These are phyloP conservation scores for Calonectria montana DNA, from an alignment of 2,329 filamentous ascomycete genomes.

Conservation along the genomic window DNA sequence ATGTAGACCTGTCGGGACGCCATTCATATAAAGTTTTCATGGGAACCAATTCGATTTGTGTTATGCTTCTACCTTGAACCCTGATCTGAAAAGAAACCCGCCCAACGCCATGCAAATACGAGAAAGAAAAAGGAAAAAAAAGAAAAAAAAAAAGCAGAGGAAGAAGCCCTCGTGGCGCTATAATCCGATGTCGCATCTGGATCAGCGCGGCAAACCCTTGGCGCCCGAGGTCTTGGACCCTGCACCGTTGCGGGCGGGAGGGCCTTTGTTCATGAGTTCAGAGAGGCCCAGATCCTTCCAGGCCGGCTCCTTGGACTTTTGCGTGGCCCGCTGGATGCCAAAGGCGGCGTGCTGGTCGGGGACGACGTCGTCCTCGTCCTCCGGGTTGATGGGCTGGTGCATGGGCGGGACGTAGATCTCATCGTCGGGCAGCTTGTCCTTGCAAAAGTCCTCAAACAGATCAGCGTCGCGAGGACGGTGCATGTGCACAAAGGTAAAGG, in stretches of 20 bases:
- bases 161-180: too few species aligned
- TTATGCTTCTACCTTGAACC: background rate
- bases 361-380: slow-evolving; percentile 90
- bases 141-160: background rate
- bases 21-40: slow-evolving; percentile 1
- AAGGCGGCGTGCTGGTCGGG: slow-evolving; percentile 91
- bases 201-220: slow-evolving; percentile 34
- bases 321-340: slow-evolving; percentile 84
- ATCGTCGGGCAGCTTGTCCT: slow-evolving; percentile 77
- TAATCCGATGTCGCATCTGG: background rate
- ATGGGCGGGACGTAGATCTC: slow-evolving; percentile 85
- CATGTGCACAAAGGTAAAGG: slow-evolving; percentile 81
- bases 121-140: background rate
- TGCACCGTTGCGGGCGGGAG: slow-evolving; percentile 45
- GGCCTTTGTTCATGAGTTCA: slow-evolving; percentile 75
- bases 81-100: background rate
- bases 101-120: background rate
- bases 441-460: slow-evolving; percentile 82
- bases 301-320: slow-evolving; percentile 75
- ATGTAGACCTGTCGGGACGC: background rate
- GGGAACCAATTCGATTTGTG: background rate
- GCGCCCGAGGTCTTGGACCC: slow-evolving; percentile 30
- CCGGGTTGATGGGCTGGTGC: slow-evolving; percentile 85
- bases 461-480: slow-evolving; percentile 78
- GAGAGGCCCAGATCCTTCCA: slow-evolving; percentile 85